Evolutionary conservation across 352 stramenopile genomes (phyloP).

Genomic region (Thalassiosira mediterranea): DNA sequence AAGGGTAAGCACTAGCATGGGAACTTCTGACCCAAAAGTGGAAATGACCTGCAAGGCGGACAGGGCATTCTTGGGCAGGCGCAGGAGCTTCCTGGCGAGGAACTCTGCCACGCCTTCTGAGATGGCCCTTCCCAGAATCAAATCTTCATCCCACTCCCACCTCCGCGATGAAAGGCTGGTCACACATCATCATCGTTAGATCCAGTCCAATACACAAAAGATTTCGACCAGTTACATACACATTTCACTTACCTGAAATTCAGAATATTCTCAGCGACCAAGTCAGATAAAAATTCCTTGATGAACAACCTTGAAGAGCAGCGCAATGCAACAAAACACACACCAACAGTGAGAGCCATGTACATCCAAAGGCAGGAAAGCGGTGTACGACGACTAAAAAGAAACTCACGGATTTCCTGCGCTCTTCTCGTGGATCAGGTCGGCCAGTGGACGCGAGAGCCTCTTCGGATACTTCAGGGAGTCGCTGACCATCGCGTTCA

Average conservation of each 20-base stretch:
- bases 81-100: constrained; percentile 10
- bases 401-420: constrained; percentile 5
- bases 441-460: constrained; percentile 14
- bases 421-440: constrained; percentile 18
- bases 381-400: neutral
- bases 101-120: constrained; percentile 11
- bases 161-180: neutral
- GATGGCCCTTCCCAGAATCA: constrained; percentile 2
- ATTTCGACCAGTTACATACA: neutral
- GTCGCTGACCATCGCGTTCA: constrained; percentile 25
- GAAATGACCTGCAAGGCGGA: constrained; percentile 16
- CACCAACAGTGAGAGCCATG: neutral
- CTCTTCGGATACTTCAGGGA: constrained; percentile 10
- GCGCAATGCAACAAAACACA: neutral
- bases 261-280: neutral
- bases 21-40: constrained; percentile 4
- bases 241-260: neutral
- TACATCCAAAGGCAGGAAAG: neutral
- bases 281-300: constrained; percentile 4
- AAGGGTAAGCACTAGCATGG: neutral
- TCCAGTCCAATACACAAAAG: neutral
- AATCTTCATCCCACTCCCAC: constrained; percentile 22
- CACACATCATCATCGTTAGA: neutral
- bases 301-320: constrained; percentile 2
- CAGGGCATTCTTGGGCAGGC: constrained; percentile 4